These are phyloP conservation scores for Sporothrix variecibatus DNA, from an alignment of 2,329 filamentous ascomycete genomes.

Conservation along the genomic window DNA sequence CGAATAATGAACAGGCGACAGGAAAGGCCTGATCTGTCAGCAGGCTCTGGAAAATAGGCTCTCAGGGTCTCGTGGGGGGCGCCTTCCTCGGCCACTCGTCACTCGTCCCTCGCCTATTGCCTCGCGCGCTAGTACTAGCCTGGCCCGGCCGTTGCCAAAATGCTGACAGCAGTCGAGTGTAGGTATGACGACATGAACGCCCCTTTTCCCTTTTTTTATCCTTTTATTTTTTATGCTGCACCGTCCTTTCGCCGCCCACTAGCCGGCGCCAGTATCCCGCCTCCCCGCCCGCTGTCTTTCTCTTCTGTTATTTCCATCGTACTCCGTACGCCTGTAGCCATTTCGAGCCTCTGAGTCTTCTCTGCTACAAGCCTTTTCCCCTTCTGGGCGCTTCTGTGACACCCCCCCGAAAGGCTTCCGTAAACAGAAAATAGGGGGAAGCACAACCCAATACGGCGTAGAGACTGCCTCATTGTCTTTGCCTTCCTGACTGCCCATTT, in stretches of 20 bases:
- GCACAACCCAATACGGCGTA: neutral
- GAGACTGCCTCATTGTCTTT: neutral
- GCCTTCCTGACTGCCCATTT: neutral
- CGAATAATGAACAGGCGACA: neutral
- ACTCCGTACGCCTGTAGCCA: neutral
- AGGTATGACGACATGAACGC: conserved; percentile 26
- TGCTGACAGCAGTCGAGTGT: neutral
- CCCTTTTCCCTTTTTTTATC: neutral
- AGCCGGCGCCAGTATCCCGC: conserved; percentile 23
- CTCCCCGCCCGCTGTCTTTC: conserved; percentile 22
- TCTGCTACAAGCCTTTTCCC: neutral
- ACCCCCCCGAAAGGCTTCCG: neutral
- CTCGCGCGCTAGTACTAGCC: conserved; percentile 2
- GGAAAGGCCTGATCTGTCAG: conserved; percentile 9
- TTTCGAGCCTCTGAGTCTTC: neutral
- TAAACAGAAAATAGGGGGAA: conserved; percentile 14
- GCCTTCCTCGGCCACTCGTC: neutral
- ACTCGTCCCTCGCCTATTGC: neutral
- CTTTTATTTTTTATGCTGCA: neutral
- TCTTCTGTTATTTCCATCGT: neutral
- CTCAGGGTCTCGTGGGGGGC: conserved; percentile 6
- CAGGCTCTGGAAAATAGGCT: neutral
- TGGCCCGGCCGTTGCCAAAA: conserved; percentile 24
- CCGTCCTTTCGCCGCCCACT: conserved; percentile 10
- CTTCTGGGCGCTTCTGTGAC: conserved; percentile 17